Conservation (phyloP, 2,329 filamentous ascomycete species). For the Bipolaris oryzae region DNA sequence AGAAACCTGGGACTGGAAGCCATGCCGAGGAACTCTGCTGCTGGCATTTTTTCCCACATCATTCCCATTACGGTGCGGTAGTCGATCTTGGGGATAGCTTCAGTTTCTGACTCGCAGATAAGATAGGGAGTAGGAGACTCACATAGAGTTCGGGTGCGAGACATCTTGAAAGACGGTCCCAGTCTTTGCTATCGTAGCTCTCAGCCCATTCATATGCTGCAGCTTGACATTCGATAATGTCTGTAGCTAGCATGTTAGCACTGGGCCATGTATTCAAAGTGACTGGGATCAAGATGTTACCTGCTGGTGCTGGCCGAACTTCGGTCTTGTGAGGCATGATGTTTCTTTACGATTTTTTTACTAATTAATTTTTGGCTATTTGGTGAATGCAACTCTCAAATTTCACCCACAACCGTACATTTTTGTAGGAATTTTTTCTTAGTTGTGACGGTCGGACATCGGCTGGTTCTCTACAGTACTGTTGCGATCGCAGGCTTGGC, state of each 20-base stretch:
- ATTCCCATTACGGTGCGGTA: slow-evolving; percentile 10
- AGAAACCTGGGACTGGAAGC: slow-evolving; percentile 12
- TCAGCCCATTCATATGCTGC: slow-evolving; percentile 16
- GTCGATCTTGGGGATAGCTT: slow-evolving; percentile 5
- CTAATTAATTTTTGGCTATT: background rate
- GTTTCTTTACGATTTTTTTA: background rate
- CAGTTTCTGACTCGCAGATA: background rate
- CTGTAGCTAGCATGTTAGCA: background rate
- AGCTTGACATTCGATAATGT: slow-evolving; percentile 9
- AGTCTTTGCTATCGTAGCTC: slow-evolving; percentile 18
- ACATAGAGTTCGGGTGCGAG: slow-evolving; percentile 11
- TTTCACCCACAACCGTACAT: too few species aligned
- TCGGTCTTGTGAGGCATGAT: background rate
- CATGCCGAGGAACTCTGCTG: slow-evolving; percentile 14
- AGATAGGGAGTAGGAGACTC: background rate
- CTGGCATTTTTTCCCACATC: slow-evolving; percentile 20
- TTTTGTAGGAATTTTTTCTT: background rate
- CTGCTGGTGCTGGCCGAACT: background rate
- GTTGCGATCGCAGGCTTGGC: background rate
- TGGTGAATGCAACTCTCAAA: background rate
- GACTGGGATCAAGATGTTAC: background rate
- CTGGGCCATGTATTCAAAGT: background rate
- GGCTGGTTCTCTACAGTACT: background rate
- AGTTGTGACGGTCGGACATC: background rate
- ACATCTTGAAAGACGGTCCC: slow-evolving; percentile 10